Base-by-base conservation (phyloP, 2,329 filamentous ascomycete species). In the Colletotrichum gloeosporioides region DNA sequence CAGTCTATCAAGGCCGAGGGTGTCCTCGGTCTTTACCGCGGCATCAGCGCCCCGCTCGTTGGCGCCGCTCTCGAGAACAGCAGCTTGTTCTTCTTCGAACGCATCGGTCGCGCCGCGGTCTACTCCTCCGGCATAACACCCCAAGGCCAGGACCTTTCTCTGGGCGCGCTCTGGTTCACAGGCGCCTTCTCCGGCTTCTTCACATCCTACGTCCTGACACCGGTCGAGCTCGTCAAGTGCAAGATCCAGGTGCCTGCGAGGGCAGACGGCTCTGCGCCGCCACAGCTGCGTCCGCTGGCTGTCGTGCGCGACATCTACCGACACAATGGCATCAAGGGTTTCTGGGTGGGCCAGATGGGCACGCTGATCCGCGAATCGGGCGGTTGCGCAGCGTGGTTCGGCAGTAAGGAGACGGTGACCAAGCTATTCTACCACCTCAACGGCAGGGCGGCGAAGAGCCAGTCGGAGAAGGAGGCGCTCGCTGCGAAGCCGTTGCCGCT, bases 181-280 rank as follows among this genome's bases (percentile, higher is more conserved):
- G 97, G 97, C 63, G 96, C 95, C 65, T 93, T 95, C 74, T 94
- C 96, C 2, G 97, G 97, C 39, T 94, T 95, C 53, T 94, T 98
- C 81, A 98, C 97, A 0, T 98, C 95, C 0, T 90, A 98, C 64
- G 92, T 98, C 36, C 91, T 99, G 77, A 99, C 97, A 1, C 97
- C 97, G 0, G 95, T 99, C 79, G 97, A 99, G 86, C 91, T 99
- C 69, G 95, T 99, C 83, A 99, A 99, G 87, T 99, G 97, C 90
- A 98, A 97, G 86, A 98, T 99, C 87, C 97, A 99, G 84, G 96
- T 96, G 1, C 95, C 90, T 12, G 82, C 81, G 18, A 83, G 86
- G 2, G 82, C 84, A 4, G 85, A 86, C 29, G 88, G 87, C 27
- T 83, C 82, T 29, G 82, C 81, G 4, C 88, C 87, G 13, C 88